Evolutionary conservation across 306 rosid species (phyloP).

Genomic region (Mimosa pudica): DNA sequence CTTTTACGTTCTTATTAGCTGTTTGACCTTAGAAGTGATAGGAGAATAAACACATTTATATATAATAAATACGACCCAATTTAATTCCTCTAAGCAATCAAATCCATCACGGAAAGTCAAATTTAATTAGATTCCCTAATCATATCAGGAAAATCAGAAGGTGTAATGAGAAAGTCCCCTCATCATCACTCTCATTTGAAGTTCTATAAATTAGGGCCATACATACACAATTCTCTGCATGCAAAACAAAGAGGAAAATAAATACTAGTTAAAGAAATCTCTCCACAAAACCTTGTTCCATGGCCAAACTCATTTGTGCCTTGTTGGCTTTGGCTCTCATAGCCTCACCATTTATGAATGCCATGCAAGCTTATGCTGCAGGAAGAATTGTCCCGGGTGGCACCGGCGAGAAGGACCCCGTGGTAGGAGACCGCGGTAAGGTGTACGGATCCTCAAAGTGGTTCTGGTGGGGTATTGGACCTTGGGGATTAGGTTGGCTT

Average conservation of each 20-base stretch:
- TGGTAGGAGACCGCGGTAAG: background rate
- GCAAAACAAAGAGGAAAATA: background rate
- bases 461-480: background rate
- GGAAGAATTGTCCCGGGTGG: slow-evolving; percentile 32
- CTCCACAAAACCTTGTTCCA: background rate
- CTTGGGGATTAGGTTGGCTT: background rate
- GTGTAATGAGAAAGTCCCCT: background rate
- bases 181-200: background rate
- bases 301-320: slow-evolving; percentile 35
- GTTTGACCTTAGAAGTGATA: too few species aligned
- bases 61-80: background rate
- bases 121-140: slow-evolving; percentile 23
- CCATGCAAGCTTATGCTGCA: slow-evolving; percentile 33
- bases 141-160: background rate
- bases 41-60: too few species aligned
- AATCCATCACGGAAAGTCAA: slow-evolving; percentile 8
- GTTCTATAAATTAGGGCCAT: slow-evolving; percentile 39
- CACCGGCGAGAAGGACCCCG: background rate
- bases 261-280: background rate
- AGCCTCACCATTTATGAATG: slow-evolving; percentile 27
- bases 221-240: slow-evolving; percentile 13
- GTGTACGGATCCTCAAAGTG: slow-evolving; percentile 11
- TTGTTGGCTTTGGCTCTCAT: slow-evolving; percentile 32
- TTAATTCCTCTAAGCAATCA: background rate
- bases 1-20: too few species aligned